These are phyloP conservation scores for Ustilago bromivora DNA, from an alignment of 1,284 basidiomycete species.

Conservation along the genomic window DNA sequence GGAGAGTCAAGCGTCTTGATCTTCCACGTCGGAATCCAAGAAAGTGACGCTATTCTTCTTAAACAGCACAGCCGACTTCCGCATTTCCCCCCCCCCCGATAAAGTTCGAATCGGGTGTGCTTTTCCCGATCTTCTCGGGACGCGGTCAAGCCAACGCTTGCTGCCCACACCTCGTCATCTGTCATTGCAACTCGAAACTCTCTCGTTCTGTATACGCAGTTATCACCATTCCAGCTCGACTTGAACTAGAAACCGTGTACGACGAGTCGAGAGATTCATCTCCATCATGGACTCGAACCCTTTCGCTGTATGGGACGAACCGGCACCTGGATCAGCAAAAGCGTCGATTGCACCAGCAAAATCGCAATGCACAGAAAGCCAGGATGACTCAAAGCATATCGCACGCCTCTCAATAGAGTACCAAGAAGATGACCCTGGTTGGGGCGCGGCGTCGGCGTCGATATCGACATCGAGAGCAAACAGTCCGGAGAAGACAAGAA, in stretches of 20 bases:
- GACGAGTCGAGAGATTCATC: background rate
- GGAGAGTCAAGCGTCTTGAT: background rate
- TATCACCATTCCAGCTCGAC: no score
- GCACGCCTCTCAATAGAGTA: conserved; percentile 26
- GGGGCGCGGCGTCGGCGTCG: conserved; percentile 31
- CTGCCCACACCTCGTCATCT: background rate
- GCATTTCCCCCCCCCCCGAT: background rate
- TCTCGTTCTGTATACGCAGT: background rate
- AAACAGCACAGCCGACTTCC: background rate
- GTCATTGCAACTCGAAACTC: background rate
- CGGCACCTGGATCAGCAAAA: conserved; percentile 17
- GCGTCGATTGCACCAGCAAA: background rate
- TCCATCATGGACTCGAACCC: conserved; percentile 43
- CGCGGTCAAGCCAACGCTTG: conserved; percentile 32
- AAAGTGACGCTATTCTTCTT: conserved; percentile 5
- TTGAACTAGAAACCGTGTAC: no score
- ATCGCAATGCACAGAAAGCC: background rate
- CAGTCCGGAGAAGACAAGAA: conserved; percentile 38
- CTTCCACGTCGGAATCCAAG: background rate
- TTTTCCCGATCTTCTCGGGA: conserved; percentile 18
- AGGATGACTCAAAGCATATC: conserved; percentile 1
- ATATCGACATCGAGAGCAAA: conserved; percentile 25
- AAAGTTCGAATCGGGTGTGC: background rate
- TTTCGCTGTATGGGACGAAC: conserved; percentile 51
- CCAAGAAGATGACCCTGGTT: conserved; percentile 45